A percentile compares a stretch with the other conserved stretches of the same genome.
Conservation (phyloP, 345 rosid species). For the Salix caprea region DNA sequence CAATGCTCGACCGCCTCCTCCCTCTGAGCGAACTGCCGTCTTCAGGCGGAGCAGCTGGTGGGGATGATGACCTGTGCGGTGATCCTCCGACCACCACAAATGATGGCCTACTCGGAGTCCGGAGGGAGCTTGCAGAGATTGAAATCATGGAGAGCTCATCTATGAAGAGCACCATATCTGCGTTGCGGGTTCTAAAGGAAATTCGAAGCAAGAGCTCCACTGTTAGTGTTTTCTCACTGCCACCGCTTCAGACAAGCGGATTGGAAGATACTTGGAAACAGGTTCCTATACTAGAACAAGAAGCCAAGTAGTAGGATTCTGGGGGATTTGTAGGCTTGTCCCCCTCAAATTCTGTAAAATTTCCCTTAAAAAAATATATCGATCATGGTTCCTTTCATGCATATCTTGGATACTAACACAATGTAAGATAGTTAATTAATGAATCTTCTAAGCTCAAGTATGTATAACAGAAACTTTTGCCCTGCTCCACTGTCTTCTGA, state of each 20-base stretch:
- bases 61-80: constrained; percentile 20
- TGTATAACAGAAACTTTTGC: neutral
- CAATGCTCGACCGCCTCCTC: constrained; percentile 69
- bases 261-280: constrained; percentile 74
- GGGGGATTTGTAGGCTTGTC: neutral
- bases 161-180: constrained; percentile 85
- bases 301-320: constrained; percentile 46
- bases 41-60: constrained; percentile 23
- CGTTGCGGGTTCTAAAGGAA: constrained; percentile 63
- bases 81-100: constrained; percentile 31
- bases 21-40: constrained; percentile 33
- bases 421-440: constrained; percentile 28
- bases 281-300: constrained; percentile 72
- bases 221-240: constrained; percentile 75
- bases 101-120: constrained; percentile 27
- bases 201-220: constrained; percentile 87
- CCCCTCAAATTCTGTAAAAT: neutral
- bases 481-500: neutral
- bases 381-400: constrained; percentile 5
- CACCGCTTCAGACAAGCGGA: constrained; percentile 67
- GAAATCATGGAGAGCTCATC: constrained; percentile 61
- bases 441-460: neutral
- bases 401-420: constrained; percentile 30
- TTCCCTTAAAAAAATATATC: neutral
- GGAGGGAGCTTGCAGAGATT: constrained; percentile 58